Percentiles rank a stretch among this genome's conserved stretches.
Conservation (phyloP, 1,139 yeast genomes). For the Blastobotrys capitulatus region DNA sequence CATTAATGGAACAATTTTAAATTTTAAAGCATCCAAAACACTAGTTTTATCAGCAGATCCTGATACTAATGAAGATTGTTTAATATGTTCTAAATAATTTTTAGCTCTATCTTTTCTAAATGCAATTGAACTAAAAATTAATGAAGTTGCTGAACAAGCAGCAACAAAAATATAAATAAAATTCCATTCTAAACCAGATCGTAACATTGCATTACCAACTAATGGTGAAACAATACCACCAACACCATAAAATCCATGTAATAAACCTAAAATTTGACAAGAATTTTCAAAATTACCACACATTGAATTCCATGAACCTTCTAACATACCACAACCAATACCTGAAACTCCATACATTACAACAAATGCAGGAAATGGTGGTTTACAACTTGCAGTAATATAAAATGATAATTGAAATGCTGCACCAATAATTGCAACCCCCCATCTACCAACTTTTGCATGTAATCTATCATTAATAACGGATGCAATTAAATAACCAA, state of each 20-base stretch:
- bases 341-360: conserved; percentile 55
- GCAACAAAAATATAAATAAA: conserved; percentile 45
- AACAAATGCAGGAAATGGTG: conserved; percentile 38
- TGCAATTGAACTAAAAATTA: conserved; percentile 14
- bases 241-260: conserved; percentile 56
- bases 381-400: conserved; percentile 40
- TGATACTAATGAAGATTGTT: not conserved
- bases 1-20: conserved; percentile 51
- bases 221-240: conserved; percentile 60
- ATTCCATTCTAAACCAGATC: conserved; percentile 48
- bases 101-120: conserved; percentile 20
- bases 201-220: conserved; percentile 48
- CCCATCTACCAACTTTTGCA: conserved; percentile 39
- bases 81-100: conserved; percentile 10
- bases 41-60: conserved; percentile 3
- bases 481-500: conserved; percentile 39
- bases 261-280: conserved; percentile 46
- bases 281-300: conserved; percentile 46
- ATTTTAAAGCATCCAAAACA: conserved; percentile 36
- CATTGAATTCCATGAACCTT: conserved; percentile 53
- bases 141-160: conserved; percentile 35
- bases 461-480: conserved; percentile 34
- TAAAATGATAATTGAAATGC: conserved; percentile 37
- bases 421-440: conserved; percentile 39
- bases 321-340: conserved; percentile 49